Evolutionary conservation across 2,329 filamentous ascomycete species (phyloP), one percentile per base, ranked within the genome.

Genomic region (Zasmidium cellare): DNA sequence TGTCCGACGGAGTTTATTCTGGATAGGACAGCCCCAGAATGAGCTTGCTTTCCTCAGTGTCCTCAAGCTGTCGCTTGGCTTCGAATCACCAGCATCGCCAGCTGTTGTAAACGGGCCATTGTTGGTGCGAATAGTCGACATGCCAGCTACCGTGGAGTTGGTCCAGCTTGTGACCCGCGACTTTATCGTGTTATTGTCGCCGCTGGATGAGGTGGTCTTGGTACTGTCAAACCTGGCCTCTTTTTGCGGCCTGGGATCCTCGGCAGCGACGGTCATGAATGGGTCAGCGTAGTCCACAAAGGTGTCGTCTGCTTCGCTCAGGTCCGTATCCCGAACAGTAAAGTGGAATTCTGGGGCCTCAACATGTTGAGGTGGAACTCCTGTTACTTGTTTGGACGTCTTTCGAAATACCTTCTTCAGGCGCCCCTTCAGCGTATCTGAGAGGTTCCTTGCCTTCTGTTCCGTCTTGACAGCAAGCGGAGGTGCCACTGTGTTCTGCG

Each of bases 91-190:
- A 19, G 47, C 51, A 47, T 46, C 24, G 35, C 28, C 7, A 48
- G 25, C 16, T 25, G 48, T 44, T 46, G 53, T 20, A 19, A 56
- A 57, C 9, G 61, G 56, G 3, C 61, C 58, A 20, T 57, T 57
- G 22, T 58, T 58, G 20, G 77, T 81, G 74, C 59, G 77, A 58
- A 76, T 79, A 58, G 70, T 84, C 5, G 80, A 73, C 2, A 83
- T 80, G 2, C 82, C 85, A 56, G 81, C 81, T 1, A 80, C 78
- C 1, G 82, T 84, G 0, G 87, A 89, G 60, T 85, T 84, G 3
- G 82, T 83, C 88, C 88, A 91, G 70, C 88, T 91, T 1, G 87
- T 90, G 51, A 90, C 84, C 20, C 87, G 77, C n/a, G 86, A 88
- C 62, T 77, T 83, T 19, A 84, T 81, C 41, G 83, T 81, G 14